Base-by-base conservation (phyloP, 2,329 filamentous ascomycete genomes). In the Annulohypoxylon truncatum region DNA sequence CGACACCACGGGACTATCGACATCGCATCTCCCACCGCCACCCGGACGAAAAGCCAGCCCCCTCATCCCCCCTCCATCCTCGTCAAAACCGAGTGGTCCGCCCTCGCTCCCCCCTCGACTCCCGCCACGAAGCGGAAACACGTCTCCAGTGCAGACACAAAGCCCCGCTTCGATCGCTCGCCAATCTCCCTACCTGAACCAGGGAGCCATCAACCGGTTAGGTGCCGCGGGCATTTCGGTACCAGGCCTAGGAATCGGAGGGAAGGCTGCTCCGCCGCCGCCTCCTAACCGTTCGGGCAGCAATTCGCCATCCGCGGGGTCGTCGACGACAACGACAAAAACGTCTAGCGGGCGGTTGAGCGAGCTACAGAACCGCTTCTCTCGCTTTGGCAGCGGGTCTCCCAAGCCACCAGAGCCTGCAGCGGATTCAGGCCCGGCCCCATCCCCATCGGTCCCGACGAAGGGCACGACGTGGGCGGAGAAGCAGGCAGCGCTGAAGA, bases 211-310 rank as follows among this genome's bases (percentile, higher is more conserved):
- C 59, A 84, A 81, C 62, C 85, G 92, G 42, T 83, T 97, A 7
- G 87, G 89, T 9, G 85, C 88, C 35, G 90, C 92, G 0, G 94
- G 94, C 0, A 84, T 97, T 4, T 92, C 90, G 0, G 92, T 97
- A 0, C 90, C 93, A 0, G 91, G 86, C 0, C 82, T 97, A 3
- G 91, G 91, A 4, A 96, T 97, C 66, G 89, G 74, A 26, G 48
- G 50, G 2, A 53, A 53, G 24, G 13, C 73, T 71, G 13, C 35
- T 1, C 75, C 68, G 61, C 77, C 74, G 51, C 75, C 62, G 69
- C 74, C 54, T 74, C 73, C 44, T 64, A 72, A 26, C 68, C 73
- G 52, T 8, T 63, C 66, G 7, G 46, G 75, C 76, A 42, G 72
- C 71, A 52, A 66, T 71, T 68, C 51, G 48, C 73, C 68, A 31